A percentile compares a stretch with the other conserved stretches of the same genome.
phyloP scores from a whole-genome alignment of 1,284 basidiomycete species.

The Cryptococcus deneoformans region DNA sequence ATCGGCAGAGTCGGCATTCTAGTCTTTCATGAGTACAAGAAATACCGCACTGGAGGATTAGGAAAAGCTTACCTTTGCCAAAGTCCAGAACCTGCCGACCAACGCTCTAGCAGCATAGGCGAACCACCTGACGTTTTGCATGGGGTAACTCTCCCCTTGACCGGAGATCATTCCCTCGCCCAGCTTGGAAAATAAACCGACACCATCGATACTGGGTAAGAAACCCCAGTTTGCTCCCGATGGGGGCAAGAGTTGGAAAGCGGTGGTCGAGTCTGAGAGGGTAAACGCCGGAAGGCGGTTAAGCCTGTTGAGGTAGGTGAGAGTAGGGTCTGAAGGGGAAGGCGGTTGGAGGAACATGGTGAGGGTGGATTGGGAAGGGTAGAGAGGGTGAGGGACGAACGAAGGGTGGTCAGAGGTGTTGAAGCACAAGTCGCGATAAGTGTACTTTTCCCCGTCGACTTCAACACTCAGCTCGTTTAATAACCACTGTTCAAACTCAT shows the following conservation, averaged over 20 bases:
- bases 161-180: constrained; percentile 20
- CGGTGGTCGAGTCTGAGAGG: constrained; percentile 28
- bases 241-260: constrained; percentile 30
- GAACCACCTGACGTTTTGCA: constrained; percentile 78
- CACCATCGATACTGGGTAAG: constrained; percentile 39
- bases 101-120: constrained; percentile 79
- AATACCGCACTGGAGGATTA: neutral
- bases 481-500: constrained; percentile 43
- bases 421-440: constrained; percentile 43
- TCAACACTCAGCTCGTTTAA: constrained; percentile 38
- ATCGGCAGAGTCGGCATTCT: constrained; percentile 93
- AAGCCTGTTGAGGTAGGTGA: constrained; percentile 55
- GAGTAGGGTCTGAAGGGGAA: constrained; percentile 55
- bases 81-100: constrained; percentile 77
- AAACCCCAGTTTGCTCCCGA: constrained; percentile 33
- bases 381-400: constrained; percentile 35
- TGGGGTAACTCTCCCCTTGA: constrained; percentile 53
- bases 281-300: constrained; percentile 50
- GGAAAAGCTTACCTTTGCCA: constrained; percentile 65
- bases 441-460: constrained; percentile 30
- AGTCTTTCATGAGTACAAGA: constrained; percentile 12
- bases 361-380: constrained; percentile 37
- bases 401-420: constrained; percentile 18
- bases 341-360: constrained; percentile 40
- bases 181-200: constrained; percentile 34